Conservation (phyloP, 805 yeast species). For the Pichia exigua region DNA sequence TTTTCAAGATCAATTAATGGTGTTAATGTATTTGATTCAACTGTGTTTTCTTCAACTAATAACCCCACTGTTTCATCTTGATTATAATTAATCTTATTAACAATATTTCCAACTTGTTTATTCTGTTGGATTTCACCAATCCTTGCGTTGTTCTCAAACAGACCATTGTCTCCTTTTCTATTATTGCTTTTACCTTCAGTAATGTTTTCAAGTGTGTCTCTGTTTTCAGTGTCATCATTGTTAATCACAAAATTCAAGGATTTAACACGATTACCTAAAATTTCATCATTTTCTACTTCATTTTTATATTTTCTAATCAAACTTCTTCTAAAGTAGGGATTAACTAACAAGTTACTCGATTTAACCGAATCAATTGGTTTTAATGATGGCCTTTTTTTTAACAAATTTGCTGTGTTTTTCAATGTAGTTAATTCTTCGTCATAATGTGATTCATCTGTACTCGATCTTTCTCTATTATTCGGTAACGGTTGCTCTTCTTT, state of each 20-base stretch:
- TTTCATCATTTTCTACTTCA: conserved; percentile 2
- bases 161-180: background rate
- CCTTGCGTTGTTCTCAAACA: no score
- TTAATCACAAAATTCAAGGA: background rate
- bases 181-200: background rate
- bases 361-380: background rate
- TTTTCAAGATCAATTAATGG: background rate
- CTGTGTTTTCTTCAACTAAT: background rate
- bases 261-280: background rate
- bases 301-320: conserved; percentile 3
- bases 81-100: background rate
- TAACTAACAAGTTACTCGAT: background rate
- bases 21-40: background rate
- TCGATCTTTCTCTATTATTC: background rate
- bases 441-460: background rate
- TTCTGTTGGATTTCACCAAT: background rate
- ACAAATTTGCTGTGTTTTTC: background rate
- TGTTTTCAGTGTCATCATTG: no score
- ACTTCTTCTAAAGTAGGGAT: conserved; percentile 6
- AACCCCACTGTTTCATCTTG: background rate
- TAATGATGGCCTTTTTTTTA: conserved; percentile 2
- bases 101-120: background rate
- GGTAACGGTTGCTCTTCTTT: background rate
- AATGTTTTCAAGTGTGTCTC: background rate
- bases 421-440: background rate